Evolutionary conservation across 176 grass and related monocot species (phyloP).

Genomic region (Cocos nucifera): DNA sequence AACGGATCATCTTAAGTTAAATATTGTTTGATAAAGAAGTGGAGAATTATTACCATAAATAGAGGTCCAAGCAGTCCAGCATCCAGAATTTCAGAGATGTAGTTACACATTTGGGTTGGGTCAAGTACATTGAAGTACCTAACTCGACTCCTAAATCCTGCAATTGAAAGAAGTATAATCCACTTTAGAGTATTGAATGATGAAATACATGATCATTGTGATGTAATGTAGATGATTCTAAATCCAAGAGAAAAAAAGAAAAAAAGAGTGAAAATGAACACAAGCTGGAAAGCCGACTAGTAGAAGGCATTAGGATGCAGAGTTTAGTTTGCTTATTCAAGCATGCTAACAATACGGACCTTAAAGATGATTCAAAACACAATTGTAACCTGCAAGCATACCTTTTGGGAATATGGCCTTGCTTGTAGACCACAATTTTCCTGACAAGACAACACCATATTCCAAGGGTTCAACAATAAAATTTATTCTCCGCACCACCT

Average conservation of each 20-base stretch:
- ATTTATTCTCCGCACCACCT: conserved; percentile 67
- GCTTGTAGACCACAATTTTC: conserved; percentile 61
- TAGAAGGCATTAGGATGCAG: too few species aligned
- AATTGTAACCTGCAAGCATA: conserved; percentile 20
- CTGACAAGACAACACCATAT: conserved; percentile 61
- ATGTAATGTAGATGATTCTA: too few species aligned
- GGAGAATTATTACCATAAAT: conserved; percentile 10
- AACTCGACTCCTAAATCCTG: conserved; percentile 27
- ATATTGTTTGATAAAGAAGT: too few species aligned
- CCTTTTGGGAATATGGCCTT: conserved; percentile 89
- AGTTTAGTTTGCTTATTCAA: too few species aligned
- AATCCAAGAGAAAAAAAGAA: too few species aligned
- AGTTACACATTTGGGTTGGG: conserved; percentile 21
- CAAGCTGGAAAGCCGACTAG: too few species aligned
- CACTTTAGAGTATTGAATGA: conserved; percentile 1
- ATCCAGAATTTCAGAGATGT: conserved; percentile 23
- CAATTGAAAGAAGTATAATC: not conserved
- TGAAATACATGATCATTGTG: too few species aligned
- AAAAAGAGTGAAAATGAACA: too few species aligned
- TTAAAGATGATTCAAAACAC: too few species aligned
- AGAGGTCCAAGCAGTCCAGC: conserved; percentile 17
- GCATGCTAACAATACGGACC: too few species aligned
- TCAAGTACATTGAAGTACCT: conserved; percentile 15
- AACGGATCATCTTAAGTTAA: too few species aligned
- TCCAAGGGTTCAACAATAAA: conserved; percentile 71